Conservation (phyloP, 140 eudicot species). For the Erigeron philadelphicus region DNA sequence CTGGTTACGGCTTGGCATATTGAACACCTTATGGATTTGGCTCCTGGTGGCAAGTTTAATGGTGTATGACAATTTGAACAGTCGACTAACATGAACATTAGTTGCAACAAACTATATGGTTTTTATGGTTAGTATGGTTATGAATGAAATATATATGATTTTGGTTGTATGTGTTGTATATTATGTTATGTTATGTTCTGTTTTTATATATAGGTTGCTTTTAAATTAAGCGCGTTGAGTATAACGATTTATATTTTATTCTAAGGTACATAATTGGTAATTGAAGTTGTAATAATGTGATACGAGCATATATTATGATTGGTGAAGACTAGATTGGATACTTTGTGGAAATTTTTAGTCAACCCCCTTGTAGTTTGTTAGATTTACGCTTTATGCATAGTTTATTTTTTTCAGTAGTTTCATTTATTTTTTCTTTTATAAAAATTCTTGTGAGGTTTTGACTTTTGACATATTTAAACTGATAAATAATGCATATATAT, state of each 20-base stretch:
- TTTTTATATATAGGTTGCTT: background rate
- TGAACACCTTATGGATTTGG: constrained; percentile 68
- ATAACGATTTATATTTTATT: background rate
- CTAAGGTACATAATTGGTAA: too few species aligned
- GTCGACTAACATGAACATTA: constrained; percentile 58
- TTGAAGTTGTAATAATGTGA: too few species aligned
- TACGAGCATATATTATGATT: too few species aligned
- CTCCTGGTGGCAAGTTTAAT: constrained; percentile 68
- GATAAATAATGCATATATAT: too few species aligned
- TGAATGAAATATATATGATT: background rate
- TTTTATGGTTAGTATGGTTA: background rate
- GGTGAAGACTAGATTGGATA: background rate
- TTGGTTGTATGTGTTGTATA: background rate
- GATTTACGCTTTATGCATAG: background rate
- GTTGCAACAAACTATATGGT: background rate
- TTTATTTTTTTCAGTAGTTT: too few species aligned
- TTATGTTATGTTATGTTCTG: background rate
- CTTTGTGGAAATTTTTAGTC: background rate
- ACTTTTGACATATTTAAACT: too few species aligned
- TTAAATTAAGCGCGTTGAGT: background rate
- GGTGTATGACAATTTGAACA: constrained; percentile 69
- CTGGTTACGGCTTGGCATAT: constrained; percentile 60
- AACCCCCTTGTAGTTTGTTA: background rate
- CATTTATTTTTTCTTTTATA: too few species aligned
- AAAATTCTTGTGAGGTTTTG: too few species aligned